Conservation (phyloP, 2,329 filamentous ascomycete species). For the Ophiostoma himal-ulmi region DNA sequence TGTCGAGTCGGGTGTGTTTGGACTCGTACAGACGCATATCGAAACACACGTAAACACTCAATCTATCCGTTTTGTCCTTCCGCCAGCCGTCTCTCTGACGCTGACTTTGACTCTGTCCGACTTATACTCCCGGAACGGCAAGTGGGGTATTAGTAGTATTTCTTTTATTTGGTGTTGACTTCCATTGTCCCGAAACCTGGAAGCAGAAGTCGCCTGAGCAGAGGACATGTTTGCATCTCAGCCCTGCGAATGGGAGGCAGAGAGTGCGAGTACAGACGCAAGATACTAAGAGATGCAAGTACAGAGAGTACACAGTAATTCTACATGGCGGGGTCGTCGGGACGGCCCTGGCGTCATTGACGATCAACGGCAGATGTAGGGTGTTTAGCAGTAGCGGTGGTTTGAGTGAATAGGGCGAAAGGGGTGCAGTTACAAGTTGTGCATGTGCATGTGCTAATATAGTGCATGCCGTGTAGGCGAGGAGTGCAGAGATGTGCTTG, state of each 20-base stretch:
- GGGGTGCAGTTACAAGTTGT: background rate
- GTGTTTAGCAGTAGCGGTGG: background rate
- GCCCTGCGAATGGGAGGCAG: background rate
- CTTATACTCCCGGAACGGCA: constrained; percentile 1
- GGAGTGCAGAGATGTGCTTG: background rate
- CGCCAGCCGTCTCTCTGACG: background rate
- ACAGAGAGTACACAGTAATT: background rate
- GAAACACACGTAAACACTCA: background rate
- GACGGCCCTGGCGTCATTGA: constrained; percentile 1
- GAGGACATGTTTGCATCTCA: background rate
- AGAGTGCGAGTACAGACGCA: background rate
- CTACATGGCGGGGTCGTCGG: constrained; percentile 1
- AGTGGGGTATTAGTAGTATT: background rate
- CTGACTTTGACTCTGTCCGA: background rate
- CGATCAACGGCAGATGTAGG: background rate
- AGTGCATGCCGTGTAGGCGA: background rate
- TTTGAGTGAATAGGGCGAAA: background rate
- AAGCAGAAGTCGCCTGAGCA: background rate
- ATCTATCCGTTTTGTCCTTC: background rate
- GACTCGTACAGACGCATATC: background rate
- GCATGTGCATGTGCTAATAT: background rate
- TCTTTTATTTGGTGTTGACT: background rate
- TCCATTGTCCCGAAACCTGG: background rate
- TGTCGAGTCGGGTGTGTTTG: constrained; percentile 5
- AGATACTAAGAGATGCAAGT: background rate